Conservation (phyloP, 805 yeast species). For the Groenewaldozyma tartarivorans region DNA sequence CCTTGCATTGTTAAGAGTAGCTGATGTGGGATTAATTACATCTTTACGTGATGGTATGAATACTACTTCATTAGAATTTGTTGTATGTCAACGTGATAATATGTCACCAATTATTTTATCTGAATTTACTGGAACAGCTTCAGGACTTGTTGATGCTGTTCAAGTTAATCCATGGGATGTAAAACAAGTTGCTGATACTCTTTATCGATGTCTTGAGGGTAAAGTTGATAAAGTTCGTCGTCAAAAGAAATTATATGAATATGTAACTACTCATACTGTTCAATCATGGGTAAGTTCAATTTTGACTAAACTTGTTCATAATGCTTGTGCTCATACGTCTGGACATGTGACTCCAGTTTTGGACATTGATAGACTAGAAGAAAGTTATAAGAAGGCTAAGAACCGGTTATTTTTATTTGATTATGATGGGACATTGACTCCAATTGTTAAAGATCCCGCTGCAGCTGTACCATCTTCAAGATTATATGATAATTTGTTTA, state of each 20-base stretch:
- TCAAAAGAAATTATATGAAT: conserved; percentile 40
- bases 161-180: conserved; percentile 96
- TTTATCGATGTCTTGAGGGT: conserved; percentile 53
- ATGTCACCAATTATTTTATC: conserved; percentile 74
- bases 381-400: conserved; percentile 49
- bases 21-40: conserved; percentile 83
- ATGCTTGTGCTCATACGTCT: conserved; percentile 30
- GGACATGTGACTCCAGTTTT: conserved; percentile 70
- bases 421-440: conserved; percentile 95
- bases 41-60: conserved; percentile 94
- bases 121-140: conserved; percentile 88
- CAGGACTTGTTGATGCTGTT: conserved; percentile 34
- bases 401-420: conserved; percentile 82
- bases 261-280: conserved; percentile 61
- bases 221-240: conserved; percentile 32
- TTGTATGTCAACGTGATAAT: conserved; percentile 60
- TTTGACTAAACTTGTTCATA: conserved; percentile 34
- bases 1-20: conserved; percentile 75
- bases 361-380: conserved; percentile 56
- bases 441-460: conserved; percentile 94
- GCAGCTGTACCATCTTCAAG: conserved; percentile 91
- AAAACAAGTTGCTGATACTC: conserved; percentile 80
- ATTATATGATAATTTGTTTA: conserved; percentile 47
- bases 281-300: conserved; percentile 72
- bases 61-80: conserved; percentile 88